Base-by-base conservation (phyloP, 805 yeast genomes). In the Lipomyces orientalis region DNA sequence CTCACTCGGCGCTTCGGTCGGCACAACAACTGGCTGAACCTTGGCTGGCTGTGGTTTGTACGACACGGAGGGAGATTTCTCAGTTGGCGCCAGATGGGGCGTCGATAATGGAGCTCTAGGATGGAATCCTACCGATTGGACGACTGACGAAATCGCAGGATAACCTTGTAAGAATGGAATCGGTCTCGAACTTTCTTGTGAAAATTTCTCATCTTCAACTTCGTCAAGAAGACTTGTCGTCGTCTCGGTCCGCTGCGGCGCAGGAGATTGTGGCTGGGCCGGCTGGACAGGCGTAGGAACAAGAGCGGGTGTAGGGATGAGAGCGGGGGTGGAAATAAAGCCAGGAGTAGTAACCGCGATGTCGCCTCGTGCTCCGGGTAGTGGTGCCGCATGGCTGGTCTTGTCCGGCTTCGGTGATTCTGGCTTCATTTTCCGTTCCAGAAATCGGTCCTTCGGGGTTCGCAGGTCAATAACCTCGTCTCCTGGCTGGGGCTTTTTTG, bases 391-490 rank as follows among this genome's bases (percentile, higher is more conserved):
- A n/a, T n/a, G 22, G 9, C 22, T 16, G 10, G n/a, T 10, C 55
- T 5, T 7, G 16, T 52, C 33, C 14, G 29, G 25, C 55, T 25
- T 25, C 33, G 14, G 19, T 16, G 34, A 14, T 16, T 19, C 34
- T 52, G 14, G 25, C 2, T 22, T 10, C 19, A 10, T 25, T 31
- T 25, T 52, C 55, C 34, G 29, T 16, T 52, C n/a, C 55, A 52
- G 55, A 31, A 52, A 52, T 31, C 55, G 34, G 6, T 52, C 34
- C 55, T 12, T 31, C 2, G 55, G n/a, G 1, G 55, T 52, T 31
- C 35, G 55, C 55, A 52, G 14, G 22, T 52, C 55, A 25, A 52
- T 52, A n/a, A 52, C 19, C 33, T 52, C 55, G 9, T 52, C 55
- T 12, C 55, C 55, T 31, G 55, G 55, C 12, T 25, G 29, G 12